Evolutionary conservation across 805 yeast species (phyloP).

Genomic region (Pichia cephalocereana): DNA sequence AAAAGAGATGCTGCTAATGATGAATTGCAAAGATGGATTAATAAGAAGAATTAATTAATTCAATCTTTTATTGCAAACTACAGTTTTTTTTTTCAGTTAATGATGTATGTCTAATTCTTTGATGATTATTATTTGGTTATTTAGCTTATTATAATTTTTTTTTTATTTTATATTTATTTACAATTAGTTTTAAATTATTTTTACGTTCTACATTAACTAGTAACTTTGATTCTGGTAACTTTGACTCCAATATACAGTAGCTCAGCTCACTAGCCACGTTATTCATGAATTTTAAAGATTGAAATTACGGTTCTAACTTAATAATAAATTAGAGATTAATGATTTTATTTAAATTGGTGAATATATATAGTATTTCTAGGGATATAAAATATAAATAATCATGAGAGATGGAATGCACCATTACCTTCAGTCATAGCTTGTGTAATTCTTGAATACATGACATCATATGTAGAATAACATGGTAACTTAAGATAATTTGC

Average conservation of each 20-base stretch:
- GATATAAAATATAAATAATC: conserved; percentile 1
- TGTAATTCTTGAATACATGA: conserved; percentile 48
- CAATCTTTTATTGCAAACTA: background rate
- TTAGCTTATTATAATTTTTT: too few species aligned
- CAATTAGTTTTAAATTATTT: too few species aligned
- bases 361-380: too few species aligned
- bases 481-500: conserved; percentile 91
- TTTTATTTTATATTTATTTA: too few species aligned
- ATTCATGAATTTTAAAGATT: background rate
- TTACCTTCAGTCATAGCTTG: conserved; percentile 85
- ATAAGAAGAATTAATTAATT: background rate
- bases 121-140: background rate
- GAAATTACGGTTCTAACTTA: background rate
- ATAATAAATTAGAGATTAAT: too few species aligned
- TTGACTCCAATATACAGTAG: too few species aligned
- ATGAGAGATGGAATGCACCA: conserved; percentile 76
- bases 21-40: conserved; percentile 12
- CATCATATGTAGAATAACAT: conserved; percentile 53
- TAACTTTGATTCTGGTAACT: too few species aligned
- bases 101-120: background rate
- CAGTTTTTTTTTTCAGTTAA: background rate
- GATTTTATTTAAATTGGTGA: too few species aligned
- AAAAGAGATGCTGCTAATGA: conserved; percentile 17
- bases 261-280: too few species aligned
- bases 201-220: too few species aligned